phyloP scores from a whole-genome alignment of 176 grass and related monocot genomes.

The Zea luxurians region DNA sequence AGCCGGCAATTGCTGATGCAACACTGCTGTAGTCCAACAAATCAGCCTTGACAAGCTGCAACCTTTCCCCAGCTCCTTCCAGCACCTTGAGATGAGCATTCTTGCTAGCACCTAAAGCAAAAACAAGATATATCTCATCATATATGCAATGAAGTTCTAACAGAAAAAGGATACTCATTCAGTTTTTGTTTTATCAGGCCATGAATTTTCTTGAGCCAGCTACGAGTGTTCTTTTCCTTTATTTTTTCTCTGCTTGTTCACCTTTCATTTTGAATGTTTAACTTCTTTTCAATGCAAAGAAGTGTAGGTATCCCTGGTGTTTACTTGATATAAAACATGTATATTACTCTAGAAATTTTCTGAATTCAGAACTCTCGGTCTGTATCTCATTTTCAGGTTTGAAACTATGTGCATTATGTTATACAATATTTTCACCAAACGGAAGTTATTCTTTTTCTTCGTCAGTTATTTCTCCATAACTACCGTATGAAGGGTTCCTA shows the following conservation, averaged over 20 bases:
- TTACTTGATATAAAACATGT: background rate
- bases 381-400: background rate
- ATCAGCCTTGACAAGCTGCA: slow-evolving; percentile 69
- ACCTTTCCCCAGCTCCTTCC: slow-evolving; percentile 49
- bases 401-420: background rate
- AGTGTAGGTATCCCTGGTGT: background rate
- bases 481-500: background rate
- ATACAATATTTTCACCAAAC: background rate
- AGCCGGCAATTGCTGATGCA: slow-evolving; percentile 47
- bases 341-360: background rate
- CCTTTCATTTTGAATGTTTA: background rate
- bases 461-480: background rate
- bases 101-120: slow-evolving; percentile 56
- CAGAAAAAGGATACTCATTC: background rate
- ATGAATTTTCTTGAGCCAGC: background rate
- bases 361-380: background rate
- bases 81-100: slow-evolving; percentile 63
- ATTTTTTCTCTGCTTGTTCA: background rate
- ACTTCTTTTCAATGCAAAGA: background rate
- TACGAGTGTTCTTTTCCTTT: background rate
- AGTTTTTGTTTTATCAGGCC: background rate
- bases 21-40: slow-evolving; percentile 55
- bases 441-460: background rate
- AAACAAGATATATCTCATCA: slow-evolving; percentile 3
- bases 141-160: background rate